Conservation (phyloP, 768 basidiomycete genomes). For the Leccinum longicurvipes region DNA sequence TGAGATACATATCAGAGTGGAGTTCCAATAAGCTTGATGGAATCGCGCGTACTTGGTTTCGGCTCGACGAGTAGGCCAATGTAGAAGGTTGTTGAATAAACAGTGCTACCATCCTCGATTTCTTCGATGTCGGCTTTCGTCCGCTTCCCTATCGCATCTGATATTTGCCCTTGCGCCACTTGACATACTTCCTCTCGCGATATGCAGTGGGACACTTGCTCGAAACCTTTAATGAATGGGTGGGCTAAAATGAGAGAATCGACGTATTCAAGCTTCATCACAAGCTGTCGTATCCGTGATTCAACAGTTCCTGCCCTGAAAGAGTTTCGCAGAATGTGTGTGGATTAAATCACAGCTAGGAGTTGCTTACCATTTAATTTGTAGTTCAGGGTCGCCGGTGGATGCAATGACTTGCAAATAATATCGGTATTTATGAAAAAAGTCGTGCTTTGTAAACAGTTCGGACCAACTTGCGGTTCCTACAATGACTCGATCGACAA, state of each 20-base stretch:
- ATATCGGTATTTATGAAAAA: slow-evolving; percentile 95
- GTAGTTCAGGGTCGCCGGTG: slow-evolving; percentile 76
- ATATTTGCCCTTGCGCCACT: slow-evolving; percentile 86
- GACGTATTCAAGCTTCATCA: slow-evolving; percentile 97
- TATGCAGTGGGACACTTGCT: slow-evolving; percentile 80
- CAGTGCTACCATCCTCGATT: slow-evolving; percentile 71
- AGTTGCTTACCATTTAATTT: slow-evolving; percentile 81
- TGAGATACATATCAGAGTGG: slow-evolving; percentile 18
- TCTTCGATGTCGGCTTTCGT: slow-evolving; percentile 76
- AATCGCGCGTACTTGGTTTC: slow-evolving; percentile 68
- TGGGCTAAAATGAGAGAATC: slow-evolving; percentile 90
- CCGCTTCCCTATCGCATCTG: slow-evolving; percentile 65
- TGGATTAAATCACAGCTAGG: neutral
- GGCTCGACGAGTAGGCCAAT: slow-evolving; percentile 92
- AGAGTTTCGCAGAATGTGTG: slow-evolving; percentile 13
- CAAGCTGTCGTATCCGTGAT: slow-evolving; percentile 90
- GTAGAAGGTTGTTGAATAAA: slow-evolving; percentile 96
- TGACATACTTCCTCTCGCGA: slow-evolving; percentile 83
- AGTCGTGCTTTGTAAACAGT: slow-evolving; percentile 93
- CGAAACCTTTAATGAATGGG: slow-evolving; percentile 93
- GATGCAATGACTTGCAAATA: slow-evolving; percentile 96
- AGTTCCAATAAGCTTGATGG: slow-evolving; percentile 8
- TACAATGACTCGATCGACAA: slow-evolving; percentile 89
- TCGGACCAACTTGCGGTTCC: slow-evolving; percentile 86
- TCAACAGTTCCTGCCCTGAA: slow-evolving; percentile 94